These are phyloP conservation scores for Malassezia pachydermatis DNA, from an alignment of 1,284 basidiomycete genomes.

Conservation along the genomic window DNA sequence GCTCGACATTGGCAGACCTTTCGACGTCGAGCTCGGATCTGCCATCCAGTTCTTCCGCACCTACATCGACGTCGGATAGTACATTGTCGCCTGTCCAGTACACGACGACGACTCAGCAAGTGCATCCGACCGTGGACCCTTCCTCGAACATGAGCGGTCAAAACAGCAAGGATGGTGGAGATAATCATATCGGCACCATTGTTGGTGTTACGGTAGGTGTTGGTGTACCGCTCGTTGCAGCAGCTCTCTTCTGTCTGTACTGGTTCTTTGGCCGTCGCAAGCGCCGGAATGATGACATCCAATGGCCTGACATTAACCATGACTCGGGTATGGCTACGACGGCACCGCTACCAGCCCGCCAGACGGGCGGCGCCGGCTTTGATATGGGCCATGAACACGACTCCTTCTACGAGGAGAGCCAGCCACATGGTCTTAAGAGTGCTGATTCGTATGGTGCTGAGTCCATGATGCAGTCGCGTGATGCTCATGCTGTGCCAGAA, in stretches of 20 bases:
- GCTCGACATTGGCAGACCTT: too few relatives aligned
- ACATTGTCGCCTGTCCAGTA: too few relatives aligned
- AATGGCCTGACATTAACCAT: slow-evolving; percentile 44
- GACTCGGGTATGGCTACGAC: slow-evolving; percentile 26
- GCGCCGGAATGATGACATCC: slow-evolving; percentile 40
- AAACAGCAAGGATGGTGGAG: not conserved
- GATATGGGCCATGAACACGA: slow-evolving; percentile 40
- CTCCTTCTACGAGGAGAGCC: slow-evolving; percentile 3
- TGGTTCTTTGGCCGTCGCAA: slow-evolving; percentile 34
- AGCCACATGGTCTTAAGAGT: slow-evolving; percentile 10
- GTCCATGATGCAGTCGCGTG: not conserved
- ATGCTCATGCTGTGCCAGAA: not conserved
- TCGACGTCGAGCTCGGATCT: too few relatives aligned
- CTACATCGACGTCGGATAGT: too few relatives aligned
- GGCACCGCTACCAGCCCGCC: slow-evolving; percentile 39
- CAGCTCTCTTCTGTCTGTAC: slow-evolving; percentile 34
- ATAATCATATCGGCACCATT: slow-evolving; percentile 34
- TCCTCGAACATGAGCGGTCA: slow-evolving; percentile 2
- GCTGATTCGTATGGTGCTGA: slow-evolving; percentile 1
- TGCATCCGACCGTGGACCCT: not conserved
- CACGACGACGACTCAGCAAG: not conserved
- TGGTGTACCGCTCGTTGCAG: slow-evolving; percentile 33
- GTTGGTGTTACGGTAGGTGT: slow-evolving; percentile 39
- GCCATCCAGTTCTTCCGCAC: too few relatives aligned
- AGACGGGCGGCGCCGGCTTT: slow-evolving; percentile 43